Base-by-base conservation (phyloP, 1,139 yeast genomes). In the Komagataea norvegica region DNA sequence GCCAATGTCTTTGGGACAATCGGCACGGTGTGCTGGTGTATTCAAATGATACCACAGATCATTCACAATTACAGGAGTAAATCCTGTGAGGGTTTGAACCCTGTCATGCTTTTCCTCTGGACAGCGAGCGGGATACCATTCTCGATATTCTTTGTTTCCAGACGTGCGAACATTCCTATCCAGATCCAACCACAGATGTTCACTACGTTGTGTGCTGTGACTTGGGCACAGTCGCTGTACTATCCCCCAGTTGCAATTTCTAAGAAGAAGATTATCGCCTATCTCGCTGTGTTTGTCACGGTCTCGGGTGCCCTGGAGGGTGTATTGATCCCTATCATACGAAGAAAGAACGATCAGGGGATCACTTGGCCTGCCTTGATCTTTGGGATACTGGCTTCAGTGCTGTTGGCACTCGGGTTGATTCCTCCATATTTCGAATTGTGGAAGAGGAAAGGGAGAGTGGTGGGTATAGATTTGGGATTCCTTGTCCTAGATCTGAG, bases 401-500 rank as follows among this genome's bases (percentile, higher is more conserved):
- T 85, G 0, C 56, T 83, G 24, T 64, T 85, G 19, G 89, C 84
- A 0, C 50, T 72, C 10, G 95, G 95, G 0, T 66, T 86, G 31
- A 51, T 86, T 5, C 95, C 95, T 1, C 95, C 95, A n/a, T 86
- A 85, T 57, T 79, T 76, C 52, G 95, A 86, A 55, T 62, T 85
- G 23, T 74, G 75, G 31, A 81, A 81, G 54, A 70, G 91, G 47
- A 59, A 71, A 37, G 95, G 95, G 5, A 62, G 81, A 32, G 94
- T 85, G 13, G 72, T 84, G n/a, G 95, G 95, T 1, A 77, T 86
- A 54, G 84, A 84, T 55, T 84, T 85, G 52, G 55, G 79, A 7
- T 86, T 86, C 48, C 65, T 85, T 41, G 44, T 65, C 7, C 64
- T 84, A 60, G 95, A 85, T 55, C 70, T 81, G 8, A 52, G 69